Conservation (phyloP, 2,329 filamentous ascomycete species). For the Alternaria angustiovoidea region DNA sequence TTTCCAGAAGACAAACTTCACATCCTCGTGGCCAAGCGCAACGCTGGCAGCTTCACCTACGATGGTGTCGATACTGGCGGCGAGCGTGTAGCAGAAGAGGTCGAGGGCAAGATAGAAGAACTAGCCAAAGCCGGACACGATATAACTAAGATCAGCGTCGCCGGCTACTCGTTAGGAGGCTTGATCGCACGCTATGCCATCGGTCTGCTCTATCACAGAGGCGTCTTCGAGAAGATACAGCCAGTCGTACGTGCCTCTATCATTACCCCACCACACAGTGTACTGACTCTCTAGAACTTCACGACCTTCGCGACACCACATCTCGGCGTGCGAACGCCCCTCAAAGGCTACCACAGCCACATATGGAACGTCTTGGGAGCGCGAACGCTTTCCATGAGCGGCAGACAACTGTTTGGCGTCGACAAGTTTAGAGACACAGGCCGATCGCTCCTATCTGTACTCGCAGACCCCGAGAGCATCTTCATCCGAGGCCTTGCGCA, state of each 20-base stretch:
- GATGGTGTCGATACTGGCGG: conserved; percentile 74
- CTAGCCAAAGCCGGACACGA: conserved; percentile 69
- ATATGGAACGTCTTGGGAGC: conserved; percentile 81
- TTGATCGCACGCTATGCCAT: conserved; percentile 86
- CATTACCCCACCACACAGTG: not conserved
- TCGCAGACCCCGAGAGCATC: conserved; percentile 84
- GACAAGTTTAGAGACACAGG: conserved; percentile 85
- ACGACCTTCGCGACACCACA: conserved; percentile 85
- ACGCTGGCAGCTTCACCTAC: conserved; percentile 74
- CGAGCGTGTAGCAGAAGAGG: conserved; percentile 69
- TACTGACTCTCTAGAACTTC: conserved; percentile 72
- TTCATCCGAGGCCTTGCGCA: conserved; percentile 80
- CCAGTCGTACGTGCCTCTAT: conserved; percentile 71
- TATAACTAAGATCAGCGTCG: conserved; percentile 82
- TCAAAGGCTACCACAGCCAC: conserved; percentile 53
- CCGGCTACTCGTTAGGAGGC: conserved; percentile 90
- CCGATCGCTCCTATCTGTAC: conserved; percentile 78
- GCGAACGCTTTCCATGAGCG: conserved; percentile 80
- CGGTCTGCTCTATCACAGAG: conserved; percentile 81
- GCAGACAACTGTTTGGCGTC: conserved; percentile 85
- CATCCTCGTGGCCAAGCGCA: conserved; percentile 75
- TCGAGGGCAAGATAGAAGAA: conserved; percentile 65
- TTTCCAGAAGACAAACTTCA: conserved; percentile 71
- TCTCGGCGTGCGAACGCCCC: conserved; percentile 64
- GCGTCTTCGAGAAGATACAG: conserved; percentile 78